Conservation (phyloP, 192 early-diverging fungal genomes). For the Geranomyces michiganensis region DNA sequence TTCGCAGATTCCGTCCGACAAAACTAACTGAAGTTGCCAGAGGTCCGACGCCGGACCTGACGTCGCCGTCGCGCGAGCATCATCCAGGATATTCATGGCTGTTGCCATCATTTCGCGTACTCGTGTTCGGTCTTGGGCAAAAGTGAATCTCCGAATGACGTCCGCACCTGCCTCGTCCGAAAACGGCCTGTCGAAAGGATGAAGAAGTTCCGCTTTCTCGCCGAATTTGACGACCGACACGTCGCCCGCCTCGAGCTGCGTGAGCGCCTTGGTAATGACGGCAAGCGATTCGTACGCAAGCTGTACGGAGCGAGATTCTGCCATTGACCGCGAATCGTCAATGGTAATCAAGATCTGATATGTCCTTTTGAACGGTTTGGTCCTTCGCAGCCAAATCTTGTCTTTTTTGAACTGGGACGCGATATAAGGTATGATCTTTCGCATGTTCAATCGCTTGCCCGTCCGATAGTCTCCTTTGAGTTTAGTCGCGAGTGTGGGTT, state of each 20-base stretch:
- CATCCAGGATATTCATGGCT: constrained; percentile 77
- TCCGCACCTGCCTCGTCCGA: constrained; percentile 87
- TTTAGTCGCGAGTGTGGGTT: constrained; percentile 95
- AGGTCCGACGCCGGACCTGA: constrained; percentile 61
- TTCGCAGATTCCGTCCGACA: constrained; percentile 97
- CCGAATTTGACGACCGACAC: constrained; percentile 92
- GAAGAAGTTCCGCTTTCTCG: constrained; percentile 79
- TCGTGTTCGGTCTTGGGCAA: constrained; percentile 84
- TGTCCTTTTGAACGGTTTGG: constrained; percentile 93
- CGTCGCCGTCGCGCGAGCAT: constrained; percentile 57
- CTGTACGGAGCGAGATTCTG: constrained; percentile 80
- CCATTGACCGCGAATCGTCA: constrained; percentile 98
- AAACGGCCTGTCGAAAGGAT: constrained; percentile 94
- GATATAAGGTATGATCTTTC: constrained; percentile 99
- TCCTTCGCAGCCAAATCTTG: constrained; percentile 99
- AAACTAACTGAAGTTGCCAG: constrained; percentile 95
- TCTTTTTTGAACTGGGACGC: constrained; percentile 99
- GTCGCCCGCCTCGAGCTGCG: constrained; percentile 94
- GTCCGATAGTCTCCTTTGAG: constrained; percentile 97
- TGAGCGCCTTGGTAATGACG: constrained; percentile 87
- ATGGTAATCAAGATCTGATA: constrained; percentile 99
- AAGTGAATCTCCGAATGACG: constrained; percentile 88
- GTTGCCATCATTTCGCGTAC: constrained; percentile 86
- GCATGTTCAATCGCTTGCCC: constrained; percentile 99
- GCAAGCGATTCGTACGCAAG: constrained; percentile 95